Conservation (phyloP, 2,329 filamentous ascomycete species). For the Monosporascus sp. region DNA sequence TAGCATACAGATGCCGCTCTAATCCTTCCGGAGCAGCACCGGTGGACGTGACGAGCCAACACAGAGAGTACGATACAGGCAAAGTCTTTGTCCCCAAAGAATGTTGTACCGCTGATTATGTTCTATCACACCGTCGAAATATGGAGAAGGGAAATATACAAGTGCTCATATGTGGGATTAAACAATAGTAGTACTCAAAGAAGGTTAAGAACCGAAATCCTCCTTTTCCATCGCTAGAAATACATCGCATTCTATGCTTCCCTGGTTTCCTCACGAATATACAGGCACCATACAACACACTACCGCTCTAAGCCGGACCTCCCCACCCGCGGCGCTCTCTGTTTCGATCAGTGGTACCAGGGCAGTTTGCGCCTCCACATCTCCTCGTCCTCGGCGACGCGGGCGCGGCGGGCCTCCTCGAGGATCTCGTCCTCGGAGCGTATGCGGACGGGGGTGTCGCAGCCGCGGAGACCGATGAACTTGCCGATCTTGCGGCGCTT, state of each 20-base stretch:
- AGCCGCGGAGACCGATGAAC: constrained; percentile 67
- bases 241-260: neutral
- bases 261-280: neutral
- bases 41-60: too few relatives aligned
- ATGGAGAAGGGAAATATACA: constrained; percentile 2
- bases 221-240: constrained; percentile 7
- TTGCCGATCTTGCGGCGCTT: constrained; percentile 68
- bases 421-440: constrained; percentile 42
- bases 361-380: constrained; percentile 42
- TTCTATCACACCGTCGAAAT: neutral
- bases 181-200: constrained; percentile 8
- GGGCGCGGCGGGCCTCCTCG: constrained; percentile 36
- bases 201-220: constrained; percentile 13
- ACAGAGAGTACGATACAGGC: too few relatives aligned
- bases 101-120: neutral
- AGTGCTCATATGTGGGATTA: constrained; percentile 19
- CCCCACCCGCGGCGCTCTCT: constrained; percentile 6
- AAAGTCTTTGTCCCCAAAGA: too few relatives aligned
- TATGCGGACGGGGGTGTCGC: constrained; percentile 41
- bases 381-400: constrained; percentile 40
- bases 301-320: neutral
- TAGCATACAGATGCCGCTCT: too few relatives aligned
- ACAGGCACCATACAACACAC: neutral
- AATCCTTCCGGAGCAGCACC: too few relatives aligned
- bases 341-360: constrained; percentile 24